Evolutionary conservation across 2,329 filamentous ascomycete genomes (phyloP).

Genomic region (Clonostachys rosea): DNA sequence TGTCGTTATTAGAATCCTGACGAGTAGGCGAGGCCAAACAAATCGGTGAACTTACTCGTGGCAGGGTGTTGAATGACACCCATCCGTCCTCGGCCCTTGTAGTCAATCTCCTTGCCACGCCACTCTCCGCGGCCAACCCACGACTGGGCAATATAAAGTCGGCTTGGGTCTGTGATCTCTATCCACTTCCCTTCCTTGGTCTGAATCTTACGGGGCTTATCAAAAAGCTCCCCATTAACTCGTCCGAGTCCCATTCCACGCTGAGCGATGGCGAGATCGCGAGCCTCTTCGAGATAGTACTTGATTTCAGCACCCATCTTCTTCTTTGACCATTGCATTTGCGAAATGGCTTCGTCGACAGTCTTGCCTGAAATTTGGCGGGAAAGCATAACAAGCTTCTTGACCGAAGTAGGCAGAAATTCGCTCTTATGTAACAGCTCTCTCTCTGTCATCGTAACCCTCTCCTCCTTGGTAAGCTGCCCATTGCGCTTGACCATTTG

Average conservation of each 20-base stretch:
- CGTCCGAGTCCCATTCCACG: slow-evolving; percentile 77
- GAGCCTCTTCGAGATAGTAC: slow-evolving; percentile 75
- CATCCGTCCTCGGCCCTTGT: slow-evolving; percentile 70
- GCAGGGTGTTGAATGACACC: slow-evolving; percentile 65
- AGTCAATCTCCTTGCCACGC: slow-evolving; percentile 54
- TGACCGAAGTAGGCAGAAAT: slow-evolving; percentile 77
- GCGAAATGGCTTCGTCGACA: slow-evolving; percentile 87
- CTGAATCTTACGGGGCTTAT: slow-evolving; percentile 48
- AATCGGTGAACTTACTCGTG: slow-evolving; percentile 58
- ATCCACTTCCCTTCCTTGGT: slow-evolving; percentile 73
- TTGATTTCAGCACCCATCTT: slow-evolving; percentile 78
- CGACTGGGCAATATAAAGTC: slow-evolving; percentile 85
- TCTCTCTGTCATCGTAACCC: slow-evolving; percentile 61
- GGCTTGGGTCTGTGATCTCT: slow-evolving; percentile 67
- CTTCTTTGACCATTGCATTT: slow-evolving; percentile 96
- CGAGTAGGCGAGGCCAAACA: neutral
- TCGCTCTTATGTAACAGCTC: slow-evolving; percentile 56
- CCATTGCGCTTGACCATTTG: slow-evolving; percentile 63
- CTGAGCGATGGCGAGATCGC: slow-evolving; percentile 73
- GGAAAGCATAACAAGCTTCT: slow-evolving; percentile 85
- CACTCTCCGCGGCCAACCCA: slow-evolving; percentile 81
- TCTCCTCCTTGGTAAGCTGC: slow-evolving; percentile 50
- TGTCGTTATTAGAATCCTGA: slow-evolving; percentile 9
- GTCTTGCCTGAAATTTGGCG: slow-evolving; percentile 89
- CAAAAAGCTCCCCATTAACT: slow-evolving; percentile 30